Evolutionary conservation across 2,329 filamentous ascomycete genomes (phyloP), one percentile per base, ranked within the genome.

Genomic region (Epichloe sibirici): DNA sequence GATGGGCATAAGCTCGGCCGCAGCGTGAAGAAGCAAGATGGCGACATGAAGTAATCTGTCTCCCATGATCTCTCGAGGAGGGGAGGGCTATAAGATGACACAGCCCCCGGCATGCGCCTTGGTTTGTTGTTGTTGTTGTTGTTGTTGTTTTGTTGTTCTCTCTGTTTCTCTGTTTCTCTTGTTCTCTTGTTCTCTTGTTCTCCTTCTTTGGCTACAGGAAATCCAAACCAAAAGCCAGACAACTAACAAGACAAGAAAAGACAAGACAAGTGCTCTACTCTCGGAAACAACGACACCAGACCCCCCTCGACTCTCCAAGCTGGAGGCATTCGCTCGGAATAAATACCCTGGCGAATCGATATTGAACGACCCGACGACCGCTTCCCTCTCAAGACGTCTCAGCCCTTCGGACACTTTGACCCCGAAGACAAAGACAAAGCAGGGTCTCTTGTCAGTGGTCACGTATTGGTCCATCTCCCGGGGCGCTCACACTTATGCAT

Each of bases 51-150:
- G 42, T 35, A 23, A 25, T 35, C 5, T 31, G 31, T 11, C 31
- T 40, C n/a, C 35, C 44, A 46, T 51, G 25, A 47, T 45, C 37
- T 47, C 43, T 40, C 25, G 49, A 17, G 31, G 31, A 38, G 9
- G 35, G 13, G 7, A 38, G 11, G 45, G 37, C 51, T 52, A 52
- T 52, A 52, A 52, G 51, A 52, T 35, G 45, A 23, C 38, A 31
- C 45, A 44, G 12, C 23, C 28, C 51, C 51, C 38, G 38, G 38
- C 13, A 44, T 25, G 6, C 8, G 31, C 9, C 7, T 43, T 38
- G 35, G 9, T 4, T 35, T 34, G 9, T 46, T 45, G 40, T 12
- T 21, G 21, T 31, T 12, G 5, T 39, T 25, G 17, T 31, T 7
- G 11, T 44, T 17, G 12, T 42, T 9, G 2, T 38, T 23, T 35